phyloP scores from a whole-genome alignment of 2,329 filamentous ascomycete genomes.

The Trichothecium roseum region DNA sequence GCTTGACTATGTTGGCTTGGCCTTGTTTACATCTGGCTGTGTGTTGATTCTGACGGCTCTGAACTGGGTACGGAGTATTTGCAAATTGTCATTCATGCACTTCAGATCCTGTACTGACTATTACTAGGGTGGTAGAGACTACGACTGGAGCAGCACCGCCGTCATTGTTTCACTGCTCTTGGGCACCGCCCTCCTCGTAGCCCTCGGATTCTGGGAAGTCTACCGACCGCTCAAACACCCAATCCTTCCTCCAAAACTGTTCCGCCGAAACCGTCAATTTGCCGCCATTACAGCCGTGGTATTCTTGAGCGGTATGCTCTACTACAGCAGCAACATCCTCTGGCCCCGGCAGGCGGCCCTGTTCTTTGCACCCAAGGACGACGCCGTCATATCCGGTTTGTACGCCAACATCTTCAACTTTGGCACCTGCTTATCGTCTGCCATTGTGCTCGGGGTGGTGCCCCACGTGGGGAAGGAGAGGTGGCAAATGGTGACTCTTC shows the following conservation, averaged over 20 bases:
- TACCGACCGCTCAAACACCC: constrained; percentile 16
- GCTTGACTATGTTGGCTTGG: too few species aligned
- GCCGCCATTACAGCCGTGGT: constrained; percentile 9
- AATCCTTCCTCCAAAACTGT: constrained; percentile 18
- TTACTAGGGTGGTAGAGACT: constrained; percentile 16
- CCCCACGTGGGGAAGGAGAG: constrained; percentile 21
- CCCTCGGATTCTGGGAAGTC: constrained; percentile 16
- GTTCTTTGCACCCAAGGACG: constrained; percentile 13
- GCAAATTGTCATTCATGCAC: too few species aligned
- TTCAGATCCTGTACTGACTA: too few species aligned
- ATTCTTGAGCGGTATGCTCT: constrained; percentile 19
- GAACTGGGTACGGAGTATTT: too few species aligned
- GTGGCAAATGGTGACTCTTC: constrained; percentile 23
- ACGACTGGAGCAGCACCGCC: constrained; percentile 15
- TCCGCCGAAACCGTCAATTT: constrained; percentile 5
- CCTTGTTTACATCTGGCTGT: constrained; percentile 15
- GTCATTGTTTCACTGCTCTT: constrained; percentile 19
- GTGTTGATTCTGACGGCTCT: constrained; percentile 16
- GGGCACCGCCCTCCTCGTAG: constrained; percentile 16
- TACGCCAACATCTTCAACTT: constrained; percentile 17
- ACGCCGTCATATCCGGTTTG: constrained; percentile 14
- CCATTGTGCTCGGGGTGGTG: neutral
- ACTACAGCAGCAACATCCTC: constrained; percentile 19
- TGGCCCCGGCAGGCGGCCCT: constrained; percentile 17
- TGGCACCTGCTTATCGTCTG: constrained; percentile 12